Evolutionary conservation across 1,284 basidiomycete genomes (phyloP).

Genomic region (Trichosporon asahii): DNA sequence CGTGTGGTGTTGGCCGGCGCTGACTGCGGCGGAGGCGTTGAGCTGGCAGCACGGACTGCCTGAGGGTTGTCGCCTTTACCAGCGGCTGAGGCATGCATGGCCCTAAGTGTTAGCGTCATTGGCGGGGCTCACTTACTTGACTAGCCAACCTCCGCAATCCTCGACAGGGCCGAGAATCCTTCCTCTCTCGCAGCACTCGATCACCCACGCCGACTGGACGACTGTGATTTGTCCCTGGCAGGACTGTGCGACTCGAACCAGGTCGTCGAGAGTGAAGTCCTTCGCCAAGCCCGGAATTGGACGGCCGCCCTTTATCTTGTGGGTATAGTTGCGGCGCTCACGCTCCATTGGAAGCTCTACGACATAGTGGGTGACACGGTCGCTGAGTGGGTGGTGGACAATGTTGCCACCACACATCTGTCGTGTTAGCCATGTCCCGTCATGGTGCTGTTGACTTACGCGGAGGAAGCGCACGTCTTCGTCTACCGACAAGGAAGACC

Average conservation of each 20-base stretch:
- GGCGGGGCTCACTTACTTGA: background rate
- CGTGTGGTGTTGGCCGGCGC: too few species aligned
- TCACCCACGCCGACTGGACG: background rate
- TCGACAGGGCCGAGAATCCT: background rate
- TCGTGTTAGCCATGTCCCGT: background rate
- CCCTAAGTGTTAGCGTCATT: background rate
- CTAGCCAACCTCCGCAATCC: background rate
- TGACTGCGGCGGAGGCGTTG: background rate
- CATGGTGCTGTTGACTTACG: background rate
- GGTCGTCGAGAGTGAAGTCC: background rate
- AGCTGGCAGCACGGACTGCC: background rate
- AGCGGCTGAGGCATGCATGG: background rate
- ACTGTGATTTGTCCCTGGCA: background rate
- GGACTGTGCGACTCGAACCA: background rate
- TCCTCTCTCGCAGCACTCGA: background rate
- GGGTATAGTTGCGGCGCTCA: background rate
- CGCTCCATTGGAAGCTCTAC: background rate
- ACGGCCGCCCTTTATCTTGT: background rate
- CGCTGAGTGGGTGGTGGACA: background rate
- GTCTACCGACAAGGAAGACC: background rate
- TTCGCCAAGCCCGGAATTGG: background rate
- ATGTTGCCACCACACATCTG: constrained; percentile 2
- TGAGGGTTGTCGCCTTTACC: background rate
- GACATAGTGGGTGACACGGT: background rate
- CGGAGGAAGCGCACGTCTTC: background rate